These are phyloP conservation scores for Pyrrhoderma noxium DNA, from an alignment of 1,284 basidiomycete genomes.

Conservation along the genomic window DNA sequence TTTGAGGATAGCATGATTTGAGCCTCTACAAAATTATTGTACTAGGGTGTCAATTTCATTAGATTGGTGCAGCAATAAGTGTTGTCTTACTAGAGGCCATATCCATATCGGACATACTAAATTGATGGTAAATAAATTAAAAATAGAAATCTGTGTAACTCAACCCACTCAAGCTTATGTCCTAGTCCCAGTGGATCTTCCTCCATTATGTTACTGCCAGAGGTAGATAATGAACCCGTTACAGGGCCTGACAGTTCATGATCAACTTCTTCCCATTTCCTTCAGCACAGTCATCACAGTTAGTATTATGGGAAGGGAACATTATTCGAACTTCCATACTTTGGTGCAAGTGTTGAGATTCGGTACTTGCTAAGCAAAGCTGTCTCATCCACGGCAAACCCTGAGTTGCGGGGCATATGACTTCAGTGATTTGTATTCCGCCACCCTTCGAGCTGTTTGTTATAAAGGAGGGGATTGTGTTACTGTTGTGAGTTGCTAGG, in stretches of 20 bases:
- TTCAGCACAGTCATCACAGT: too few relatives aligned
- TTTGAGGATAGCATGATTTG: slow-evolving; percentile 84
- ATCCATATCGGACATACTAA: slow-evolving; percentile 60
- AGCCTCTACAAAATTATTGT: slow-evolving; percentile 46
- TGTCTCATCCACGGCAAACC: slow-evolving; percentile 66
- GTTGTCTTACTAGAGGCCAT: slow-evolving; percentile 70
- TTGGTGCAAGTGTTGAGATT: slow-evolving; percentile 59
- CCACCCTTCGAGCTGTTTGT: too few relatives aligned
- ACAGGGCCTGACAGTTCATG: slow-evolving; percentile 67
- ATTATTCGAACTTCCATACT: too few relatives aligned
- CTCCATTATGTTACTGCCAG: slow-evolving; percentile 43
- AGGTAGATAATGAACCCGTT: slow-evolving; percentile 48
- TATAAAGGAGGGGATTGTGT: too few relatives aligned
- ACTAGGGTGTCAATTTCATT: too few relatives aligned
- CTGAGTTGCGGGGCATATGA: slow-evolving; percentile 39
- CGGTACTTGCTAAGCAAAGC: slow-evolving; percentile 68
- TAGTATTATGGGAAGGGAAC: too few relatives aligned
- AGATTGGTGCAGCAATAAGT: too few relatives aligned
- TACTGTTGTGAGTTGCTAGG: too few relatives aligned
- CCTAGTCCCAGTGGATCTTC: slow-evolving; percentile 68
- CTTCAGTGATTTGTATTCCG: too few relatives aligned
- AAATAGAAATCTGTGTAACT: slow-evolving; percentile 8
- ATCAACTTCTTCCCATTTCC: slow-evolving; percentile 77
- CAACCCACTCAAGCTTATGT: slow-evolving; percentile 45
- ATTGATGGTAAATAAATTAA: slow-evolving; percentile 1